phyloP scores from a whole-genome alignment of 2,329 filamentous ascomycete species.

The Neocucurbitaria cava region DNA sequence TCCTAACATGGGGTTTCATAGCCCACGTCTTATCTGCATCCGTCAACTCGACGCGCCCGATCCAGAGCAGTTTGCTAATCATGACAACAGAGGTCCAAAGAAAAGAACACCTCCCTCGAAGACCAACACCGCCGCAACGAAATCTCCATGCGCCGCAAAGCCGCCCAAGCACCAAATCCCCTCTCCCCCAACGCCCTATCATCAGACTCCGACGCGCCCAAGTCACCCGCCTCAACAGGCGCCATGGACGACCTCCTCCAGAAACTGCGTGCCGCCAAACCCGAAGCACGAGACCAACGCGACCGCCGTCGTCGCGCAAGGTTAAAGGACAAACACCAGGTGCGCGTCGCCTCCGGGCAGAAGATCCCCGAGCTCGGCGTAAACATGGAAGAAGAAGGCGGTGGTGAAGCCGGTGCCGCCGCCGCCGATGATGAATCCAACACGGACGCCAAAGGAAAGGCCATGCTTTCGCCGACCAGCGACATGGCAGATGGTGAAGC shows the following conservation, averaged over 20 bases:
- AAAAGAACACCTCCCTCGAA: slow-evolving; percentile 88
- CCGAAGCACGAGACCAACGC: slow-evolving; percentile 85
- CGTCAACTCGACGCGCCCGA: neutral
- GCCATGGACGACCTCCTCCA: slow-evolving; percentile 96
- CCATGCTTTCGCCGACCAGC: slow-evolving; percentile 60
- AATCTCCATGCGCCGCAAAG: slow-evolving; percentile 87
- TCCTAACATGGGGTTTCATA: neutral
- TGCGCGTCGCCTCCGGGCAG: slow-evolving; percentile 87
- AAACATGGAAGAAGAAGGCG: slow-evolving; percentile 56
- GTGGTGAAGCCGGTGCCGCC: neutral
- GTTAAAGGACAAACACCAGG: slow-evolving; percentile 88
- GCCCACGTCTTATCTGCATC: neutral
- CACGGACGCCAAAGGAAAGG: slow-evolving; percentile 57
- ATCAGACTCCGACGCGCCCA: slow-evolving; percentile 51
- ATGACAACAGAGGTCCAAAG: slow-evolving; percentile 73
- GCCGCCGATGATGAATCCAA: slow-evolving; percentile 25
- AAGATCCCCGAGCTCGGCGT: slow-evolving; percentile 78
- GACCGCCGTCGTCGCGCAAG: slow-evolving; percentile 86
- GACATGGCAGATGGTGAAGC: slow-evolving; percentile 39
- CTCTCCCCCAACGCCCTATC: slow-evolving; percentile 59
- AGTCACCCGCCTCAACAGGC: slow-evolving; percentile 75
- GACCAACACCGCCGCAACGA: slow-evolving; percentile 86
- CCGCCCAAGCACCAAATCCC: slow-evolving; percentile 48
- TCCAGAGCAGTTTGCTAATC: slow-evolving; percentile 5
- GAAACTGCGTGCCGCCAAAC: slow-evolving; percentile 91